These are phyloP conservation scores for Scytalidium lignicola DNA, from an alignment of 2,329 filamentous ascomycete genomes.

Conservation along the genomic window DNA sequence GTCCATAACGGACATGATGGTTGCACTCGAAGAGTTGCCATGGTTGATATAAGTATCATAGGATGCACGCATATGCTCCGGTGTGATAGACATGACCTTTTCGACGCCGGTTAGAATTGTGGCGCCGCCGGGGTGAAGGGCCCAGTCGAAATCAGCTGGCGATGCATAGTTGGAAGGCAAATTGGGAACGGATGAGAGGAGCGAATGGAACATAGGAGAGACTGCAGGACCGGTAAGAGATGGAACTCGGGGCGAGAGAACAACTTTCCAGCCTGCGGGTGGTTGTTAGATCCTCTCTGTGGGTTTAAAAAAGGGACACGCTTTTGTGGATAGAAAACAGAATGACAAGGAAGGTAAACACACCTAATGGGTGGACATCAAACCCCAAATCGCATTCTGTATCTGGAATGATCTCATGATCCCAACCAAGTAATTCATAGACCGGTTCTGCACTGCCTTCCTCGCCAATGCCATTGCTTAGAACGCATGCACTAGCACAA, in stretches of 20 bases:
- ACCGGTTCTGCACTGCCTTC: constrained; percentile 27
- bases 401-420: constrained; percentile 56
- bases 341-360: constrained; percentile 16
- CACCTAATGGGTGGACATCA: constrained; percentile 57
- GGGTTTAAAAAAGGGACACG: not conserved
- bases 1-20: constrained; percentile 63
- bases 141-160: constrained; percentile 64
- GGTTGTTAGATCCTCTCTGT: not conserved
- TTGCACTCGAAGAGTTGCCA: constrained; percentile 66
- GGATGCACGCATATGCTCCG: constrained; percentile 64
- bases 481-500: constrained; percentile 59
- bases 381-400: constrained; percentile 61
- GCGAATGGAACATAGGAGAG: constrained; percentile 46
- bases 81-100: constrained; percentile 47
- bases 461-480: constrained; percentile 58
- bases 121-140: constrained; percentile 64
- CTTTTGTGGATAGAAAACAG: not conserved
- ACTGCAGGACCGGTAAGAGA: constrained; percentile 48
- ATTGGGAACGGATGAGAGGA: constrained; percentile 42
- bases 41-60: constrained; percentile 64
- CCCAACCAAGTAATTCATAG: constrained; percentile 62
- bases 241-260: constrained; percentile 57
- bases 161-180: constrained; percentile 40
- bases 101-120: constrained; percentile 63
- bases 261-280: constrained; percentile 56